Percentiles rank a stretch among this genome's conserved stretches.
Conservation (phyloP, 495 filamentous ascomycete species). For the Schizothecium vesticola region DNA sequence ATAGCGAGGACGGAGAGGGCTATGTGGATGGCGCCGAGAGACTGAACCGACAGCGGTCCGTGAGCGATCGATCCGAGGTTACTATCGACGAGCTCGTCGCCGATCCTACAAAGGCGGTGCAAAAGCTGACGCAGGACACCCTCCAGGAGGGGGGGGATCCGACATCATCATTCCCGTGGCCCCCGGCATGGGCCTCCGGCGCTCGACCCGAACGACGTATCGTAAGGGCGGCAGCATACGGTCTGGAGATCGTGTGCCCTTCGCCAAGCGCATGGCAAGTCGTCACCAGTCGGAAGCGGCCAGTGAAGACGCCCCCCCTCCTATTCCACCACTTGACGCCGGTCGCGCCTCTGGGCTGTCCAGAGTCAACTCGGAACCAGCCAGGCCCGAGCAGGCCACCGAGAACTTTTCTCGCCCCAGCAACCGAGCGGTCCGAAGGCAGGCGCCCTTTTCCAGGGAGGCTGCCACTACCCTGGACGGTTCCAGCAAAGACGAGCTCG, state of each 20-base stretch:
- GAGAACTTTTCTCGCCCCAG: slow-evolving; percentile 52
- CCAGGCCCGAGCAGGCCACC: slow-evolving; percentile 62
- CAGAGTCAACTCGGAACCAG: slow-evolving; percentile 73
- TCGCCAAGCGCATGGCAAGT: slow-evolving; percentile 64
- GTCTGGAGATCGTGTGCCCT: slow-evolving; percentile 45
- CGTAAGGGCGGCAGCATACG: slow-evolving; percentile 68
- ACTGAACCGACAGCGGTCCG: slow-evolving; percentile 69
- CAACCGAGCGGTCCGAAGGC: slow-evolving; percentile 35
- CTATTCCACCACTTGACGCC: slow-evolving; percentile 43
- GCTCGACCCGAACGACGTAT: slow-evolving; percentile 91
- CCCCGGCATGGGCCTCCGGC: slow-evolving; percentile 70
- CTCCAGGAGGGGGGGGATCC: slow-evolving; percentile 36
- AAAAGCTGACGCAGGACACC: slow-evolving; percentile 54
- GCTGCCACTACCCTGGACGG: slow-evolving; percentile 3
- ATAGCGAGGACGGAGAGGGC: slow-evolving; percentile 53
- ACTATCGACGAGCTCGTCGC: slow-evolving; percentile 74
- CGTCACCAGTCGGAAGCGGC: slow-evolving; percentile 49
- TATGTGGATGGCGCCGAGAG: slow-evolving; percentile 87
- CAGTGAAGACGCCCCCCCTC: slow-evolving; percentile 45
- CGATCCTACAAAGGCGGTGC: slow-evolving; percentile 65
- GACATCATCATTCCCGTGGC: slow-evolving; percentile 80
- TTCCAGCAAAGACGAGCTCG: slow-evolving; percentile 14
- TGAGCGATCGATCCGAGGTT: slow-evolving; percentile 48
- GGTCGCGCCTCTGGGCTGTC: slow-evolving; percentile 52
- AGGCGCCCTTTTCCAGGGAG: slow-evolving; percentile 39